Base-by-base conservation (phyloP, 2,329 filamentous ascomycete genomes). In the Septoria petroselini region DNA sequence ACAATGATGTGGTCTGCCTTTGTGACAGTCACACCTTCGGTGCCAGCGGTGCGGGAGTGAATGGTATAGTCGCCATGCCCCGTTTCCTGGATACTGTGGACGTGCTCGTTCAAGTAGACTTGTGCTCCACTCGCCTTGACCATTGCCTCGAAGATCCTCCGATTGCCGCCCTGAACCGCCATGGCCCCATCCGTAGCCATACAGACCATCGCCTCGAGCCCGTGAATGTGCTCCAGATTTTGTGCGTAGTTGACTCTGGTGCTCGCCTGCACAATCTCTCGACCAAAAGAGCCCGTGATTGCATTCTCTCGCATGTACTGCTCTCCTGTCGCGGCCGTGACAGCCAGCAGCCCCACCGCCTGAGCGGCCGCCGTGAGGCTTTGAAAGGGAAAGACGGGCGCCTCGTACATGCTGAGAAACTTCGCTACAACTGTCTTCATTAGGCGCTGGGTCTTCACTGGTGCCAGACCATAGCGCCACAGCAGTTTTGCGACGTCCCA, bases 211-310 rank as follows among this genome's bases (percentile, higher is more conserved):
- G 91, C 83, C 62, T 94, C 89, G 1, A 98, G 71, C 0, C 89
- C 93, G 63, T 97, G 91, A 40, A 97, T 93, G 29, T 82, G 74
- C n/a, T 76, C 80, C 9, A 97, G 70, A 60, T 97, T 96, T 41
- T 91, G 88, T 1, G 87, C 93, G 70, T 96, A 98, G 69, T 97
- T 97, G 56, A 96, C 91, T 15, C 93, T 80, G 1, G 93, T 96
- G 50, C 84, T 86, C 1, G 91, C 88, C 70, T 97, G 91, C 19
- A 97, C 82, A 40, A 98, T 81, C 42, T 98, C 88, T 11, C 81
- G 80, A 0, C 84, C 76, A 65, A 95, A 97, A 0, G 73, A 66
- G 0, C 76, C 72, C 18, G 79, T 75, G 48, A 96, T 82, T 62
- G 80, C 79, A 60, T 89, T 86, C 31, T 79, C 71, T 19, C 74